A percentile compares a stretch with the other conserved stretches of the same genome.
Evolutionary conservation across 1,284 basidiomycete species (phyloP).

Genomic region (Leccinum pallidistipes): DNA sequence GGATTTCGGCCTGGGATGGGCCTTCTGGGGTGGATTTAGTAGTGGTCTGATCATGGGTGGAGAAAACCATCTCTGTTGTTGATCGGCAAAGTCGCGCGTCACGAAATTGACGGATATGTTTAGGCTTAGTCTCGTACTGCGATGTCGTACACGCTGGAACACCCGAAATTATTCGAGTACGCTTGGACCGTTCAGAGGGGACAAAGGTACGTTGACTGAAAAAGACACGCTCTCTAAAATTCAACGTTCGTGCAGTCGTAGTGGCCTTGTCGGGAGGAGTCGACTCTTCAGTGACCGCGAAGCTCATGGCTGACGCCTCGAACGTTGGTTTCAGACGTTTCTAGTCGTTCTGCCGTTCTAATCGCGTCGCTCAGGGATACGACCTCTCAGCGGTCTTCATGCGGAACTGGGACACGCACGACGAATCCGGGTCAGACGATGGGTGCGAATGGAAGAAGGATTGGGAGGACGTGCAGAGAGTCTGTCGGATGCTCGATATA

Average conservation of each 20-base stretch:
- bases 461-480: slow-evolving; percentile 86
- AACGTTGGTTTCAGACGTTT: slow-evolving; percentile 41
- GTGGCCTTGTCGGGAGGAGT: slow-evolving; percentile 97
- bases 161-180: slow-evolving; percentile 16
- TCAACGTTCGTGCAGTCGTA: slow-evolving; percentile 53
- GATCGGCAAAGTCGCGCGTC: slow-evolving; percentile 9
- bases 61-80: slow-evolving; percentile 34
- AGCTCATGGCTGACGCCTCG: slow-evolving; percentile 58
- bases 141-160: slow-evolving; percentile 6
- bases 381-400: slow-evolving; percentile 89
- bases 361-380: slow-evolving; percentile 54
- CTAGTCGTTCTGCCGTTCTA: background rate
- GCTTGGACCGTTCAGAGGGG: slow-evolving; percentile 25
- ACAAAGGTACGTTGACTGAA: slow-evolving; percentile 23
- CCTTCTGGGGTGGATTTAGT: slow-evolving; percentile 39
- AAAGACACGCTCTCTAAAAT: background rate
- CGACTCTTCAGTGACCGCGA: slow-evolving; percentile 86
- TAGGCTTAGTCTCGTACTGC: slow-evolving; percentile 16
- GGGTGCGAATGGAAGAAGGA: slow-evolving; percentile 97
- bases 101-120: slow-evolving; percentile 16
- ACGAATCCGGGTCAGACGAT: slow-evolving; percentile 67
- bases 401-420: slow-evolving; percentile 90
- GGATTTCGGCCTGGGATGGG: slow-evolving; percentile 86
- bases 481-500: slow-evolving; percentile 70
- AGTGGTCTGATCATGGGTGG: background rate